phyloP scores from a whole-genome alignment of 257 asterid species.

The Jaltomata sinuosa region DNA sequence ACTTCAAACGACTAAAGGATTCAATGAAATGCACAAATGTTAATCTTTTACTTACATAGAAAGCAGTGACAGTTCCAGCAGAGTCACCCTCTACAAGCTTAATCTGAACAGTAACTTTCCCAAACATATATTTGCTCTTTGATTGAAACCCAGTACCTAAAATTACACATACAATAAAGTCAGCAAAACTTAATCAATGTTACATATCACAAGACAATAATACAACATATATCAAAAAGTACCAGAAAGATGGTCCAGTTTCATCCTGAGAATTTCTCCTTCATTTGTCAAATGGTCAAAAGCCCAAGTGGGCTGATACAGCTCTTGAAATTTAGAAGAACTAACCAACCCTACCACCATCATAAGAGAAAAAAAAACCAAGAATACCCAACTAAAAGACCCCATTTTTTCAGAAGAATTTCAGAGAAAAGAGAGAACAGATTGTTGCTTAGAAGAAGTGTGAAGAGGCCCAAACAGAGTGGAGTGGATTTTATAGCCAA shows the following conservation, averaged over 20 bases:
- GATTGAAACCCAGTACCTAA: constrained; percentile 89
- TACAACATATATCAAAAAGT: neutral
- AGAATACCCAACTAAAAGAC: neutral
- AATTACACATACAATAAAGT: neutral
- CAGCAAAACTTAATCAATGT: neutral
- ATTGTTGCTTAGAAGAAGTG: neutral
- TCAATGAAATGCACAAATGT: neutral
- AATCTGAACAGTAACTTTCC: constrained; percentile 75
- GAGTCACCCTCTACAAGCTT: constrained; percentile 93
- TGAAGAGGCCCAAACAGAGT: neutral
- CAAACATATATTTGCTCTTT: constrained; percentile 77
- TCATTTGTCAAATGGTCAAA: constrained; percentile 52
- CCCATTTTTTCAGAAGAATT: neutral
- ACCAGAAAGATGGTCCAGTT: constrained; percentile 68
- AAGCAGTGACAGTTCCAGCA: constrained; percentile 96
- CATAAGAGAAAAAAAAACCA: neutral
- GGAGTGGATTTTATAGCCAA: constrained; percentile 35
- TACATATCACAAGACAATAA: neutral
- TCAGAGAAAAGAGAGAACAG: neutral
- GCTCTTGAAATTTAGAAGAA: constrained; percentile 47
- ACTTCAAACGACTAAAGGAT: neutral
- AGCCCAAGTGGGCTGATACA: constrained; percentile 69
- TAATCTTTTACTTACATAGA: constrained; percentile 52
- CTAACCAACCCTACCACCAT: constrained; percentile 22
- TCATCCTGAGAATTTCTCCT: constrained; percentile 69